Evolutionary conservation across 768 basidiomycete genomes (phyloP).

Genomic region (Suillus variegatus): DNA sequence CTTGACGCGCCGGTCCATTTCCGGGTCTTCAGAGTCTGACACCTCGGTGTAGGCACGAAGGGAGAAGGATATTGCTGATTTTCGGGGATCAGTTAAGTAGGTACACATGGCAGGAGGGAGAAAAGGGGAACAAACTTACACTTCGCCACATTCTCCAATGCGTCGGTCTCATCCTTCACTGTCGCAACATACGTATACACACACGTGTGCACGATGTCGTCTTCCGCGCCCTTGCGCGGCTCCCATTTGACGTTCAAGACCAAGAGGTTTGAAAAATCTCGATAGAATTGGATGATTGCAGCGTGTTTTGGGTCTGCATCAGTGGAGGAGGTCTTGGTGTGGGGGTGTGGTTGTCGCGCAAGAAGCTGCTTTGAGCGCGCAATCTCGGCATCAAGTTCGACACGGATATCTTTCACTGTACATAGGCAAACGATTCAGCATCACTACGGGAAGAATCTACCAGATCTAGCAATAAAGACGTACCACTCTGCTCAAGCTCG

Average conservation of each 20-base stretch:
- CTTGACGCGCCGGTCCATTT: conserved; percentile 38
- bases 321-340: conserved; percentile 36
- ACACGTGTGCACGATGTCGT: conserved; percentile 67
- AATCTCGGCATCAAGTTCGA: conserved; percentile 66
- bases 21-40: conserved; percentile 32
- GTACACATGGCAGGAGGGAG: conserved; percentile 3
- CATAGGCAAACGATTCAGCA: conserved; percentile 5
- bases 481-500: conserved; percentile 52
- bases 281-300: conserved; percentile 73
- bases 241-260: conserved; percentile 61
- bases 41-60: conserved; percentile 50
- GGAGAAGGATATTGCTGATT: conserved; percentile 60
- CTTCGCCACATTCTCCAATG: conserved; percentile 36
- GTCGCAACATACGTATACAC: conserved; percentile 55
- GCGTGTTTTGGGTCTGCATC: conserved; percentile 57
- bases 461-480: conserved; percentile 14
- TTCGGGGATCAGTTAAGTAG: conserved; percentile 7
- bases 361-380: conserved; percentile 49
- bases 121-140: conserved; percentile 17
- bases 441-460: conserved; percentile 4
- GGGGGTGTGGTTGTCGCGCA: conserved; percentile 39
- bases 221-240: conserved; percentile 39
- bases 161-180: conserved; percentile 31
- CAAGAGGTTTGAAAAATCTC: conserved; percentile 82
- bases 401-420: conserved; percentile 50